phyloP scores from a whole-genome alignment of 257 asterid genomes.

The Nicotiana obtusifolia region DNA sequence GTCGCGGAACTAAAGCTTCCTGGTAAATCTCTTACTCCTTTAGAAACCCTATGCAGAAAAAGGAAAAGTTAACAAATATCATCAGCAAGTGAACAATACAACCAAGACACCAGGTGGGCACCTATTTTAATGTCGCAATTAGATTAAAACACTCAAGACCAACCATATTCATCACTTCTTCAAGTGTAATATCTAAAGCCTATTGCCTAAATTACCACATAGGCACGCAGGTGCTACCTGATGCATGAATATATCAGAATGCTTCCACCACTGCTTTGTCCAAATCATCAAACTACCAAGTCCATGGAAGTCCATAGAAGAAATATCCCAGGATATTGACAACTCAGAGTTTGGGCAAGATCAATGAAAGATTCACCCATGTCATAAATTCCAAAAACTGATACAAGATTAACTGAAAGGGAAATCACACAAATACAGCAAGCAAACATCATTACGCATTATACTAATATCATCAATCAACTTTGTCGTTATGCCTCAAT shows the following conservation, averaged over 20 bases:
- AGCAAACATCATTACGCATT: neutral
- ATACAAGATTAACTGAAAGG: neutral
- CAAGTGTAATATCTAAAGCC: neutral
- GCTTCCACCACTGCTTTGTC: neutral
- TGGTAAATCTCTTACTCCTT: slow-evolving; percentile 67
- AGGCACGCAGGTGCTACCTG: neutral
- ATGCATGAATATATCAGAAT: neutral
- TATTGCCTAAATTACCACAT: neutral
- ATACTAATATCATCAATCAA: neutral
- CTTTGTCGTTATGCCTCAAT: neutral
- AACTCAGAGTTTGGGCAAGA: neutral
- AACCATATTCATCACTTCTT: neutral
- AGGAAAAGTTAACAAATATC: neutral
- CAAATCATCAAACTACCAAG: neutral
- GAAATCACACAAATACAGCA: neutral
- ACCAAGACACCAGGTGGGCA: neutral
- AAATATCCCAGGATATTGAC: neutral
- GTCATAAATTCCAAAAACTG: neutral
- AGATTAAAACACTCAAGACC: neutral
- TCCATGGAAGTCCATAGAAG: neutral
- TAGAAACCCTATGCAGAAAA: slow-evolving; percentile 45
- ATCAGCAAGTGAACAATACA: neutral
- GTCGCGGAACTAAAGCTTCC: slow-evolving; percentile 73
- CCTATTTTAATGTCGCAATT: neutral
- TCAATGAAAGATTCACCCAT: neutral